Evolutionary conservation across 345 rosid species (phyloP).

Genomic region (Gossypium australe): DNA sequence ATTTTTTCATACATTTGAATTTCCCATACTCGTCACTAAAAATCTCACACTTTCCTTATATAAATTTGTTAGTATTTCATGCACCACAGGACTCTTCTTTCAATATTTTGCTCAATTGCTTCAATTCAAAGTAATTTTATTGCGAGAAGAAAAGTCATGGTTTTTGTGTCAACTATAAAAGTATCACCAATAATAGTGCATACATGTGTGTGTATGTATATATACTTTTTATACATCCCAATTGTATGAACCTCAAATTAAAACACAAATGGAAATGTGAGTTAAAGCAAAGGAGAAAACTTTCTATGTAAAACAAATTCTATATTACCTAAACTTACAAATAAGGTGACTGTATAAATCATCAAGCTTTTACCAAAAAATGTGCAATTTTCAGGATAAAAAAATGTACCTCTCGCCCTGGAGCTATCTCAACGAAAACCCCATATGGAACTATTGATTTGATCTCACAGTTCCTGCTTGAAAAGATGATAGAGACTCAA

Average conservation of each 20-base stretch:
- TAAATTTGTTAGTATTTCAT: not conserved
- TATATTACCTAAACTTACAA: not conserved
- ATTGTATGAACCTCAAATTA: not conserved
- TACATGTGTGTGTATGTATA: not conserved
- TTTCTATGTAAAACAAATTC: not conserved
- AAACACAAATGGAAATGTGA: not conserved
- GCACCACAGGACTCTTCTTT: not conserved
- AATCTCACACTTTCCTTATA: not conserved
- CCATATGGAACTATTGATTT: conserved; percentile 89
- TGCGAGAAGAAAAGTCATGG: not conserved
- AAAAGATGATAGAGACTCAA: conserved; percentile 17
- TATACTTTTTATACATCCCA: not conserved
- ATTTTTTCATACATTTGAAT: not conserved
- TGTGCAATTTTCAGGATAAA: not conserved
- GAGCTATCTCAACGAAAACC: conserved; percentile 92
- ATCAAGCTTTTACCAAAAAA: not conserved
- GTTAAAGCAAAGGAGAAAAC: not conserved
- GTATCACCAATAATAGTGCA: not conserved
- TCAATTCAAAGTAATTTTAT: not conserved
- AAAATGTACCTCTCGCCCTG: conserved; percentile 79
- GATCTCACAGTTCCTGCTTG: conserved; percentile 79
- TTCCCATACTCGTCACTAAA: not conserved
- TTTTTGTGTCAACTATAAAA: not conserved
- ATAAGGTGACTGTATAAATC: not conserved
- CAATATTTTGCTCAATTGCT: not conserved